Percentiles rank a stretch among this genome's conserved stretches.
Evolutionary conservation across 73 alveolate genomes (phyloP).

Genomic region (Durusdinium trenchii): DNA sequence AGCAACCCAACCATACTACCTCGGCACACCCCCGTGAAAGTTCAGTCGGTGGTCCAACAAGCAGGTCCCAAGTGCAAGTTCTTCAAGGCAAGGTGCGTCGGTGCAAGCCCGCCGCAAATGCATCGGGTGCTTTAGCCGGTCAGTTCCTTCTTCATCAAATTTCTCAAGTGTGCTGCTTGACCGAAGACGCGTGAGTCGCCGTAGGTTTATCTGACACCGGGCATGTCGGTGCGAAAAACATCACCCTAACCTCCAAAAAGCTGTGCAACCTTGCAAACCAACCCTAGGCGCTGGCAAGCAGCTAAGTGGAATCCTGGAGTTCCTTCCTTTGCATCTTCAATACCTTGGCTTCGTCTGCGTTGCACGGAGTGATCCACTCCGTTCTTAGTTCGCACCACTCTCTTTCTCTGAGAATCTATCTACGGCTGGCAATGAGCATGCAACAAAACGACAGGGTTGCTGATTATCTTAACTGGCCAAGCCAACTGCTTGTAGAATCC

Average conservation of each 20-base stretch:
- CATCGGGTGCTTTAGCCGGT: conserved; percentile 25
- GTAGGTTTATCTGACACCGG: not conserved
- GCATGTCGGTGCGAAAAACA: not conserved
- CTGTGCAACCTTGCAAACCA: not conserved
- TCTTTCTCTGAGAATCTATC: too few relatives aligned
- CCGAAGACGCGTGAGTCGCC: conserved; percentile 23
- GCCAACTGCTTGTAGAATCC: too few relatives aligned
- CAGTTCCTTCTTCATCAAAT: not conserved
- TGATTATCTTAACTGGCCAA: too few relatives aligned
- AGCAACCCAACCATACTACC: conserved; percentile 42
- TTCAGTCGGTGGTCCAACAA: not conserved
- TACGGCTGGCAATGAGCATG: too few relatives aligned
- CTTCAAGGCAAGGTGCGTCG: not conserved
- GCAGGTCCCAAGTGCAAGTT: not conserved
- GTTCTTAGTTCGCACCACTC: too few relatives aligned
- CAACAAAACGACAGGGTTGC: too few relatives aligned
- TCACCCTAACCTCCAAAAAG: not conserved
- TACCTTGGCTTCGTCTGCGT: not conserved
- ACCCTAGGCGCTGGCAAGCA: not conserved
- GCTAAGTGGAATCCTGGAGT: conserved; percentile 27
- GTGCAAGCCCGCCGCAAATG: conserved; percentile 37
- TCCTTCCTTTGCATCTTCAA: conserved; percentile 39
- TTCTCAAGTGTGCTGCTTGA: not conserved
- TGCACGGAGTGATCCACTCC: too few relatives aligned
- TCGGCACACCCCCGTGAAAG: too few relatives aligned